Percentiles rank a stretch among this genome's conserved stretches.
Evolutionary conservation across 2,329 filamentous ascomycete genomes (phyloP).

Genomic region (Neoscytalidium dimidiatum): DNA sequence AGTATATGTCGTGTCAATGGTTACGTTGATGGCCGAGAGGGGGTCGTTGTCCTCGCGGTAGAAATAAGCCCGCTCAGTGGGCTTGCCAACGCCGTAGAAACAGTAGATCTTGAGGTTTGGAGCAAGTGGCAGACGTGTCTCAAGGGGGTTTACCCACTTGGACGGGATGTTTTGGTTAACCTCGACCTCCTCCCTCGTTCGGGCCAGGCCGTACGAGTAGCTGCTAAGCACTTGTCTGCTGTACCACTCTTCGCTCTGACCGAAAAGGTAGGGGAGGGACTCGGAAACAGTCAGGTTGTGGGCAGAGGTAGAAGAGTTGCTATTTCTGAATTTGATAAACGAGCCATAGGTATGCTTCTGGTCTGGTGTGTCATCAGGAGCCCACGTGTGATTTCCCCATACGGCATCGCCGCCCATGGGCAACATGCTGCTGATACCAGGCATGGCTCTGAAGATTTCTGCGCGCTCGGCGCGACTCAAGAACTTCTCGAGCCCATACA

Average conservation of each 20-base stretch:
- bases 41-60: slow-evolving; percentile 74
- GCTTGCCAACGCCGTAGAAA: slow-evolving; percentile 94
- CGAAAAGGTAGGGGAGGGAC: slow-evolving; percentile 76
- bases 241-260: slow-evolving; percentile 85
- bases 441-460: slow-evolving; percentile 95
- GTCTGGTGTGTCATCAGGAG: slow-evolving; percentile 79
- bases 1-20: slow-evolving; percentile 55
- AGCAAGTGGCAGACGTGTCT: slow-evolving; percentile 81
- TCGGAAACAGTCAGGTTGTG: slow-evolving; percentile 79
- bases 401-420: slow-evolving; percentile 90
- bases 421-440: slow-evolving; percentile 93
- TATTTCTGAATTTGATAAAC: slow-evolving; percentile 78
- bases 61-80: slow-evolving; percentile 89
- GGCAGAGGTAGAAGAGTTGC: slow-evolving; percentile 50
- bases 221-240: slow-evolving; percentile 67
- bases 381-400: slow-evolving; percentile 89
- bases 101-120: slow-evolving; percentile 94
- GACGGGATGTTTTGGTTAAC: slow-evolving; percentile 53
- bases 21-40: slow-evolving; percentile 66
- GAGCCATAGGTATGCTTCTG: slow-evolving; percentile 76
- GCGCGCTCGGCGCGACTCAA: slow-evolving; percentile 85
- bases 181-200: slow-evolving; percentile 77
- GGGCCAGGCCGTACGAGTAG: slow-evolving; percentile 88
- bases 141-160: slow-evolving; percentile 95
- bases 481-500: slow-evolving; percentile 96